A percentile compares a stretch with the other conserved stretches of the same genome.
phyloP scores from a whole-genome alignment of 2,329 filamentous ascomycete species.

The Colletotrichum euphorbiae region DNA sequence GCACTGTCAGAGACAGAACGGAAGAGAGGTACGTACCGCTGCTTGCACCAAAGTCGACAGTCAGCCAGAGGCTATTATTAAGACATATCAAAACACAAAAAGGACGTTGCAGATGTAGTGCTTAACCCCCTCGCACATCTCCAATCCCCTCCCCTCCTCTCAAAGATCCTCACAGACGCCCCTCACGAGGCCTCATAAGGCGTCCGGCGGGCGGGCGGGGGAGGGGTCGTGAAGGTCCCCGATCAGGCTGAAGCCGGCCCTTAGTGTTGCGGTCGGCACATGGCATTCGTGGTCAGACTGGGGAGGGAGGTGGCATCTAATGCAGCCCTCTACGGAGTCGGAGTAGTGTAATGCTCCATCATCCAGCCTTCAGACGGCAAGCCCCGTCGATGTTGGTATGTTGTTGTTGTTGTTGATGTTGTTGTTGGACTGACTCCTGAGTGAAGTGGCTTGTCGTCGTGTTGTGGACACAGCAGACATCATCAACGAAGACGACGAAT shows the following conservation, averaged over 20 bases:
- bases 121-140: not conserved
- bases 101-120: slow-evolving; percentile 20
- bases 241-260: slow-evolving; percentile 7
- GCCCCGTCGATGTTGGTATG: not conserved
- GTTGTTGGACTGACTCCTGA: not conserved
- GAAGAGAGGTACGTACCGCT: no score
- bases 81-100: not conserved
- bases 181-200: slow-evolving; percentile 23
- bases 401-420: not conserved
- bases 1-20: not conserved
- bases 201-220: slow-evolving; percentile 26
- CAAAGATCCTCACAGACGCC: not conserved
- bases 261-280: not conserved
- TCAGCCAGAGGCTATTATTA: not conserved
- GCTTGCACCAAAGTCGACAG: no score
- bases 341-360: not conserved
- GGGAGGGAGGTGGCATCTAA: not conserved
- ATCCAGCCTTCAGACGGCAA: not conserved
- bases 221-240: not conserved
- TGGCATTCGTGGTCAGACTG: not conserved
- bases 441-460: not conserved
- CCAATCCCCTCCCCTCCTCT: not conserved
- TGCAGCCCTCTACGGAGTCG: not conserved
- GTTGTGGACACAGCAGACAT: slow-evolving; percentile 4
- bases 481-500: not conserved